Evolutionary conservation across 2,329 filamentous ascomycete species (phyloP).

Genomic region (Pseudocercospora macadamiae): DNA sequence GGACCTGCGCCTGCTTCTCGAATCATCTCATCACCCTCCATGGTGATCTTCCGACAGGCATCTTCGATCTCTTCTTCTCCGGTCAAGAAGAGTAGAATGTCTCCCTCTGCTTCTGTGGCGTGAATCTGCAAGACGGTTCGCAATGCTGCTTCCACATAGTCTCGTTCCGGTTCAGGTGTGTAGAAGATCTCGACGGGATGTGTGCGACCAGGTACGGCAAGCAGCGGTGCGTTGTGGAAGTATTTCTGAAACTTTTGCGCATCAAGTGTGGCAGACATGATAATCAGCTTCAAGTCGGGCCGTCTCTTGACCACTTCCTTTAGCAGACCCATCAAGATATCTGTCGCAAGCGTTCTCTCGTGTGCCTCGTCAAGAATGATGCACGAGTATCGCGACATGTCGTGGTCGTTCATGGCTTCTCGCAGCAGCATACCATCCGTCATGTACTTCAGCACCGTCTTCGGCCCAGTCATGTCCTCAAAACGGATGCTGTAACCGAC

Average conservation of each 20-base stretch:
- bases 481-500: slow-evolving; percentile 99
- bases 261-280: slow-evolving; percentile 98
- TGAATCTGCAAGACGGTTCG: slow-evolving; percentile 97
- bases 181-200: slow-evolving; percentile 98
- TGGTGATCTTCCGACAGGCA: slow-evolving; percentile 83
- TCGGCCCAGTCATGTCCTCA: slow-evolving; percentile 86
- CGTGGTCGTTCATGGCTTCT: slow-evolving; percentile 94
- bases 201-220: slow-evolving; percentile 92
- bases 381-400: slow-evolving; percentile 89
- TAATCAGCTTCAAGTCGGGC: slow-evolving; percentile 93
- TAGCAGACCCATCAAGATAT: slow-evolving; percentile 94
- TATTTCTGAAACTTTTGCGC: slow-evolving; percentile 98
- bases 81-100: slow-evolving; percentile 91
- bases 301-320: slow-evolving; percentile 85
- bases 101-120: slow-evolving; percentile 86
- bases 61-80: slow-evolving; percentile 99
- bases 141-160: slow-evolving; percentile 94
- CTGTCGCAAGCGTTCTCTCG: slow-evolving; percentile 94
- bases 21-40: slow-evolving; percentile 90
- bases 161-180: slow-evolving; percentile 90
- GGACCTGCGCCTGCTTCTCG: slow-evolving; percentile 90
- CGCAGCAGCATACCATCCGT: slow-evolving; percentile 97
- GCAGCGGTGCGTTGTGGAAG: slow-evolving; percentile 89
- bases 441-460: slow-evolving; percentile 98
- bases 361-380: slow-evolving; percentile 99